phyloP scores from a whole-genome alignment of 2,329 filamentous ascomycete genomes.

The Aspergillus intermedius region DNA sequence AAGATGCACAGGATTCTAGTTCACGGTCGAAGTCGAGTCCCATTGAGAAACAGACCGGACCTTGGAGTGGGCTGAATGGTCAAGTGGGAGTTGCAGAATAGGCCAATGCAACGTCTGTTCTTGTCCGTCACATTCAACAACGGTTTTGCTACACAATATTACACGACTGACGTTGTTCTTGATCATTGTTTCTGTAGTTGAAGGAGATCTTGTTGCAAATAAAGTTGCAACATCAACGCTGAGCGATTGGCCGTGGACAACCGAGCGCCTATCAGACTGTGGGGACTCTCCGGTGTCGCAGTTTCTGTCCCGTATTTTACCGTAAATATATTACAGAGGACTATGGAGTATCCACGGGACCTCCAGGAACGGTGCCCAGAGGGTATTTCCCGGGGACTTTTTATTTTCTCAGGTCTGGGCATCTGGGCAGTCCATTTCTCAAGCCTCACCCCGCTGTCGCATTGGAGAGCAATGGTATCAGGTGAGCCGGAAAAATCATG shows the following conservation, averaged over 20 bases:
- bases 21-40: slow-evolving; percentile 12
- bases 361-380: no score
- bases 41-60: slow-evolving; percentile 22
- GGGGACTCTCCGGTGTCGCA: slow-evolving; percentile 2
- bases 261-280: not conserved
- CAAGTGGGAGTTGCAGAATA: slow-evolving; percentile 21
- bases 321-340: no score
- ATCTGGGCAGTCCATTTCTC: not conserved
- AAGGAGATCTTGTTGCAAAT: slow-evolving; percentile 1
- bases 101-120: not conserved
- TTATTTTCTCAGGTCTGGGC: not conserved
- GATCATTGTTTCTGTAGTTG: no score
- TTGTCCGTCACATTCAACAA: no score
- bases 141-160: no score
- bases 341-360: no score
- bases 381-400: no score
- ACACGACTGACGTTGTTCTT: no score
- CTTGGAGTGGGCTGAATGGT: slow-evolving; percentile 34
- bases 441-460: not conserved
- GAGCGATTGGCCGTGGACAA: not conserved
- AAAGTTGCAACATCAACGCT: not conserved
- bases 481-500: not conserved
- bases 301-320: no score
- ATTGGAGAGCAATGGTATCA: not conserved
- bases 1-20: slow-evolving; percentile 12